Base-by-base conservation (phyloP, 345 rosid species). In the Lepidium africanum region DNA sequence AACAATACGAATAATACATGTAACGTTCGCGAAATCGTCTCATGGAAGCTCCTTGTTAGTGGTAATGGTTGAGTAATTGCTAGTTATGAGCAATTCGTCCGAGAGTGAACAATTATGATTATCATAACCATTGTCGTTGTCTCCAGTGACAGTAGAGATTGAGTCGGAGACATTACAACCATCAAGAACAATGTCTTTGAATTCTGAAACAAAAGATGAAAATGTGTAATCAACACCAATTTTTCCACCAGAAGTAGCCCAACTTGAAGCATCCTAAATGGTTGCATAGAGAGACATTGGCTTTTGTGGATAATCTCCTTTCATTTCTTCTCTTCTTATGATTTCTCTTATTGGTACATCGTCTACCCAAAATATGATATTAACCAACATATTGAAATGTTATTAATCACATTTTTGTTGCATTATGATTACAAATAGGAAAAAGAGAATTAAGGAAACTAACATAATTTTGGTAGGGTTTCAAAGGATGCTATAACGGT, bases 281-380 rank as follows among this genome's bases (percentile, higher is more conserved):
- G 99, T 91, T 2, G 96, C 93, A 13, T 91, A 95, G 10, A 95
- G 59, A 1, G 91, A 74, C 99, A 95, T 91, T 15, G 99, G 97
- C 60, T 87, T 91, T 7, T 90, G 78, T 59, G 99, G 96, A 62
- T 77, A 94, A 35, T 94, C 99, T 5, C 81, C 77, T 0, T 90
- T 82, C 99, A 87, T 94, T 70, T 69, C 90, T 10, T 78, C 83
- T 5, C 40, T 84, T 15, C 86, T 74, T 15, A 82, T 62, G 8
- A 89, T 81, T 59, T 87, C 96, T 76, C 99, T 70, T 25, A 91
- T 87, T 2, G 97, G 99, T 33, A 89, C 83, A 23, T 94, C 87
- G 45, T 94, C 99, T 2, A 94, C 83, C 76, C 80, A 94, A 77
- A 94, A 94, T 81, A 97, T 91, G 84, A 17, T 43, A 55, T 25